Conservation (phyloP, 1,139 yeast genomes). For the Citeromyces siamensis region DNA sequence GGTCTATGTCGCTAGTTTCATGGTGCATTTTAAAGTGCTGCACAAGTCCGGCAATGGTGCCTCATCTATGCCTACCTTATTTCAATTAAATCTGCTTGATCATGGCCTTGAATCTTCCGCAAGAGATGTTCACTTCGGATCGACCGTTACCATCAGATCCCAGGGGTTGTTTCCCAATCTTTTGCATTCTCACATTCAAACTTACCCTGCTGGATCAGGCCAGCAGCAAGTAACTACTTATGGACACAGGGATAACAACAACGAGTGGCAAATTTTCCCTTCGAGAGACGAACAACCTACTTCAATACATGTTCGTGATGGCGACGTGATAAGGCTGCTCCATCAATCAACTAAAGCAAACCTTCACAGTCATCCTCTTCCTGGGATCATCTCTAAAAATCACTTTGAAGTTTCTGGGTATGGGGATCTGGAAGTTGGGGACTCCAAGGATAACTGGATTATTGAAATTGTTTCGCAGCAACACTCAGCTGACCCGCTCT, state of each 20-base stretch:
- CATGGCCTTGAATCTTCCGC: conserved; percentile 43
- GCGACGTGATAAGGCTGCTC: conserved; percentile 40
- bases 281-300: conserved; percentile 20
- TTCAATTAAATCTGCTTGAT: conserved; percentile 55
- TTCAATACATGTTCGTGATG: conserved; percentile 24
- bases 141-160: conserved; percentile 53
- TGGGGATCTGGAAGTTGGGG: conserved; percentile 43
- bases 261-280: conserved; percentile 45
- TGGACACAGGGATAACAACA: conserved; percentile 60
- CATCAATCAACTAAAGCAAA: conserved; percentile 42
- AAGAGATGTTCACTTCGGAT: conserved; percentile 48
- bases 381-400: conserved; percentile 33
- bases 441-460: conserved; percentile 60
- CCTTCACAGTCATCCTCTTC: conserved; percentile 49
- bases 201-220: conserved; percentile 61
- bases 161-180: conserved; percentile 64
- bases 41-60: conserved; percentile 74
- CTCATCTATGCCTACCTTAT: conserved; percentile 56
- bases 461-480: conserved; percentile 51
- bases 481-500: conserved; percentile 33
- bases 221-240: conserved; percentile 72
- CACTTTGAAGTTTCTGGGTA: conserved; percentile 57
- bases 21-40: conserved; percentile 65
- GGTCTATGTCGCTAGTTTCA: conserved; percentile 62
- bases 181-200: conserved; percentile 57